A percentile compares a stretch with the other conserved stretches of the same genome.
Conservation (phyloP, 2,329 filamentous ascomycete species). For the Aaosphaeria arxii region DNA sequence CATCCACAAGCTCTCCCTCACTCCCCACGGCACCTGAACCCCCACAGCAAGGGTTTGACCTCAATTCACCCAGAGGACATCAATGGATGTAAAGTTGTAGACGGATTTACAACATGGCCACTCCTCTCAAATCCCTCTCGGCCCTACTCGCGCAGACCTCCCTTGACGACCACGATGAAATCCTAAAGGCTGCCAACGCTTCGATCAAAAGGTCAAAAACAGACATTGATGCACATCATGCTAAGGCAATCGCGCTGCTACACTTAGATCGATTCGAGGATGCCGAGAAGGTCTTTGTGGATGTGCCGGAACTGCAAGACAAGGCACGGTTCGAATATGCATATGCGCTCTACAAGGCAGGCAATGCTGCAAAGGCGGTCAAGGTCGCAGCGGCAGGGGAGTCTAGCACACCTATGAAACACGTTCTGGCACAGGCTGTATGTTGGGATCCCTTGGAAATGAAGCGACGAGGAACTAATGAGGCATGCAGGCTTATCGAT, state of each 20-base stretch:
- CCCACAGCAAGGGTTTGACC: neutral
- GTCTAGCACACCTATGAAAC: slow-evolving; percentile 51
- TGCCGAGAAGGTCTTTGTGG: slow-evolving; percentile 66
- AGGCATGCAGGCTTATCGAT: slow-evolving; percentile 60
- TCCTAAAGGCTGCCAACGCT: slow-evolving; percentile 62
- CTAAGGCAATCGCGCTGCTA: slow-evolving; percentile 70
- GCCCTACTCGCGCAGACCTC: slow-evolving; percentile 56
- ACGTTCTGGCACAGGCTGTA: slow-evolving; percentile 63
- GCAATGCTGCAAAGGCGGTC: slow-evolving; percentile 64
- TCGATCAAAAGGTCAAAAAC: slow-evolving; percentile 57
- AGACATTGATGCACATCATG: slow-evolving; percentile 62
- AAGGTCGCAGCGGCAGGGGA: slow-evolving; percentile 45
- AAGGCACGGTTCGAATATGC: slow-evolving; percentile 67
- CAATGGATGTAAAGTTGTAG: too few relatives aligned
- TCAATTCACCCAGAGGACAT: neutral
- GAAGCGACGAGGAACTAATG: slow-evolving; percentile 2
- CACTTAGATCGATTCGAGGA: slow-evolving; percentile 82
- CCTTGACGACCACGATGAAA: slow-evolving; percentile 70
- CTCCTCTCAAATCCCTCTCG: slow-evolving; percentile 47
- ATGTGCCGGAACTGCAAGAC: slow-evolving; percentile 58
- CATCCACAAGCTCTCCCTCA: slow-evolving; percentile 14
- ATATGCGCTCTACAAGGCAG: slow-evolving; percentile 82
- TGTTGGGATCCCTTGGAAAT: slow-evolving; percentile 11
- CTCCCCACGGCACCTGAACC: slow-evolving; percentile 3
- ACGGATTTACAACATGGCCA: slow-evolving; percentile 31